Evolutionary conservation across 345 rosid species (phyloP), one percentile per base, ranked within the genome.

Genomic region (Litchi chinensis): DNA sequence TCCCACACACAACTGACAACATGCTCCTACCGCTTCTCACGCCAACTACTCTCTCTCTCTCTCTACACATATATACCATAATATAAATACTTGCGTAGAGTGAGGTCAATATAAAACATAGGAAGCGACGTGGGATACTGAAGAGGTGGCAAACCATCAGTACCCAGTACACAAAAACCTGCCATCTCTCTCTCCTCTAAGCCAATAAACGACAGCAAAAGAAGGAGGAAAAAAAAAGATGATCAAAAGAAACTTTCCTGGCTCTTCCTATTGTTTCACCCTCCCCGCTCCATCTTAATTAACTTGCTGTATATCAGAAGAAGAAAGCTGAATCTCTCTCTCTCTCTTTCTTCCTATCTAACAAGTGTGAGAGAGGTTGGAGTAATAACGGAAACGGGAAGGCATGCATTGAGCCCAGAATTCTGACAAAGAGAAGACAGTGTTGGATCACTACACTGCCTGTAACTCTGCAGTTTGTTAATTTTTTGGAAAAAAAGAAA

Each of bases 331-430:
- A 10, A 16, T 21, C 26, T 62, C 12, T 21, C 40, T 54, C 32
- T 32, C 37, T 75, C 10, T 40, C 18, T 21, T 70, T 4, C 57
- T 52, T 1, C 13, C 19, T 50, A 5, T 52, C 5, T 52, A 1
- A 32, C 37, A 32, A 32, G 37, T 10, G 41, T 11, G 41, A 16
- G 5, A 67, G 21, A 52, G 76, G 74, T 68, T 37, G 22, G 66
- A 18, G 63, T 32, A 77, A 65, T 41, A 77, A 65, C 64, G 59
- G 68, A 79, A 83, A 83, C 70, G 81, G 71, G 71, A 56, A 16
- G 28, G 7, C 46, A 32, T 69, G 83, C 64, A 84, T 80, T 81
- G 82, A 78, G 80, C 73, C 73, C 86, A 71, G 74, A 80, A 74
- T 73, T 70, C 73, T 71, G 84, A 74, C 70, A 56, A 81, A 63